A percentile compares a stretch with the other conserved stretches of the same genome.
Evolutionary conservation across 805 yeast species (phyloP).

Genomic region (Isabelozyma gotoi): DNA sequence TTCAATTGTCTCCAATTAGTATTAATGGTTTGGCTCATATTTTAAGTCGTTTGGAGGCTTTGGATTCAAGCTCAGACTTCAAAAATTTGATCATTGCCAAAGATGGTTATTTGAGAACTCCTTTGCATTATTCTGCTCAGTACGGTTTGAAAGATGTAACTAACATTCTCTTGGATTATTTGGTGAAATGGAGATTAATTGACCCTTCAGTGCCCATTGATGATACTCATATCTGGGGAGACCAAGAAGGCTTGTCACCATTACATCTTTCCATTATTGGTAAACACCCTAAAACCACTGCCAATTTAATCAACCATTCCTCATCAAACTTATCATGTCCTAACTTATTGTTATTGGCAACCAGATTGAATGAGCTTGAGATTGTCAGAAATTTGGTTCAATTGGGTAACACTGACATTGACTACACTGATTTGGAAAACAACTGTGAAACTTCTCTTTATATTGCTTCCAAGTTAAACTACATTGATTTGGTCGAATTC

Average conservation of each 20-base stretch:
- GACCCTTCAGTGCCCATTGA: constrained; percentile 51
- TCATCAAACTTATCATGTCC: constrained; percentile 48
- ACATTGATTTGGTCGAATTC: constrained; percentile 49
- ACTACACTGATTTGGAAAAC: constrained; percentile 58
- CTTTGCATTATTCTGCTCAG: constrained; percentile 86
- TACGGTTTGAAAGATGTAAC: constrained; percentile 74
- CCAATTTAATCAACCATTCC: constrained; percentile 52
- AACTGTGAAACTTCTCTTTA: constrained; percentile 79
- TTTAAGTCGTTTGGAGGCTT: constrained; percentile 45
- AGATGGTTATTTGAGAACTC: constrained; percentile 79
- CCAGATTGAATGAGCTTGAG: constrained; percentile 59
- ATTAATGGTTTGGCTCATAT: constrained; percentile 61
- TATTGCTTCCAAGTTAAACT: constrained; percentile 68
- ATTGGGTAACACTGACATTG: constrained; percentile 59
- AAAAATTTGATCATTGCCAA: constrained; percentile 49
- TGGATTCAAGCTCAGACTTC: constrained; percentile 6
- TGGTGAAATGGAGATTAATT: constrained; percentile 62
- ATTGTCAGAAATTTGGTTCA: constrained; percentile 54
- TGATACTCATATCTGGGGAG: constrained; percentile 63
- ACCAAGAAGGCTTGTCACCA: constrained; percentile 78
- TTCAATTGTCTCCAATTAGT: constrained; percentile 45
- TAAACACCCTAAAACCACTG: constrained; percentile 74
- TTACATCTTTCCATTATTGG: constrained; percentile 81
- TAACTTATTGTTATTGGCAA: constrained; percentile 62
- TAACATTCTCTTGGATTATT: constrained; percentile 51